Evolutionary conservation across 2,329 filamentous ascomycete genomes (phyloP).

Genomic region (Fusarium buxicola): DNA sequence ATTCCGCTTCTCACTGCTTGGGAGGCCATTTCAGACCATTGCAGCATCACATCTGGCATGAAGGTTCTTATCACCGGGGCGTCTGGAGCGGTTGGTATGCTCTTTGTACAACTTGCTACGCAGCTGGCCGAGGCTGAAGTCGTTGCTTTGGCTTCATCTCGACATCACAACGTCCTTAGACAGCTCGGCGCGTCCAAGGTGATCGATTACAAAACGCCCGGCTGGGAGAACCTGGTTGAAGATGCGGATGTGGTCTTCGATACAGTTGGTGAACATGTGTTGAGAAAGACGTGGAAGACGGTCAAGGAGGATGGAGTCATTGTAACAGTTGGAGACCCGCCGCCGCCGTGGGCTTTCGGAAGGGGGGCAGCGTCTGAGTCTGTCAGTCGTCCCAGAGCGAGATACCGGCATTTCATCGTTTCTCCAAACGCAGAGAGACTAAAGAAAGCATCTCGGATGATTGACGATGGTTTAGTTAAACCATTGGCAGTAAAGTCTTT

Average conservation of each 20-base stretch:
- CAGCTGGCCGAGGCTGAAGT: slow-evolving; percentile 38
- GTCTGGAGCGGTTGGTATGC: slow-evolving; percentile 25
- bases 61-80: slow-evolving; percentile 17
- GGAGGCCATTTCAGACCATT: slow-evolving; percentile 17
- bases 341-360: slow-evolving; percentile 49
- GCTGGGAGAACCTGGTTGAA: slow-evolving; percentile 36
- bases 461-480: slow-evolving; percentile 2
- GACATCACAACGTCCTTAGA: slow-evolving; percentile 27
- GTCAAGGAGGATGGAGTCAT: slow-evolving; percentile 48
- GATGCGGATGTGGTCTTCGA: slow-evolving; percentile 19
- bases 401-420: slow-evolving; percentile 46
- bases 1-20: slow-evolving; percentile 24
- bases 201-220: slow-evolving; percentile 41
- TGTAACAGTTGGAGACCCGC: slow-evolving; percentile 52
- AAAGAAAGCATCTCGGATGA: background rate
- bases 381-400: slow-evolving; percentile 32
- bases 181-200: slow-evolving; percentile 39
- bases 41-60: rapidly evolving
- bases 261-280: slow-evolving; percentile 5
- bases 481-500: slow-evolving; percentile 9
- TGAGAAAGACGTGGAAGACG: slow-evolving; percentile 46
- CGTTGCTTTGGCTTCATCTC: slow-evolving; percentile 45
- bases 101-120: slow-evolving; percentile 48
- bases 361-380: slow-evolving; percentile 34
- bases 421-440: background rate